Base-by-base conservation (phyloP, 2,329 filamentous ascomycete species). In the Coleophoma cylindrospora region DNA sequence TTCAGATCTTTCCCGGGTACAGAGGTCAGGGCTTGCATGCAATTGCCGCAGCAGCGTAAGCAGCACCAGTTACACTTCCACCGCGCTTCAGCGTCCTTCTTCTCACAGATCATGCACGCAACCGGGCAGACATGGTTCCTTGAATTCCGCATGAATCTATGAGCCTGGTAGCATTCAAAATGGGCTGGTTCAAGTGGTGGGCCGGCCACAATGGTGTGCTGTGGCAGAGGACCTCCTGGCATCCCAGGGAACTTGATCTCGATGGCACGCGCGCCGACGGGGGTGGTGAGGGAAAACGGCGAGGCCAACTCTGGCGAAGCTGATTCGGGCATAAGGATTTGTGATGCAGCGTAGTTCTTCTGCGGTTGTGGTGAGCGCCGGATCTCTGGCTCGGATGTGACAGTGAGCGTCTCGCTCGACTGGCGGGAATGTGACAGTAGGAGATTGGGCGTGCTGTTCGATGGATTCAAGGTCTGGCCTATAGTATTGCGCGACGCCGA, bases 21-120 rank as follows among this genome's bases (percentile, higher is more conserved):
- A 2, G 50, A 55, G 21, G 50, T 44, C 34, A 66, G 49, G 12
- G 56, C 48, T 43, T 61, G 49, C 58, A 64, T 62, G 50, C 64
- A 67, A 32, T 41, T 50, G n/a, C 51, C 56, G 50, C 64, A 67
- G 17, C 59, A 56, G 41, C 63, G 59, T 33, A 67, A 44, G 48
- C 60, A 65, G 43, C 64, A 67, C 64, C 64, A 67, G 19, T 56
- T 57, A 44, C 64, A 67, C 40, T 54, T 56, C 59, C 59, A 66
- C 17, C 61, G 49, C 15, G 44, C 54, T 32, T 64, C 59, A 2
- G 49, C 53, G 40, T 67, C 64, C 32, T 53, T 54, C 41, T 53
- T 60, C 27, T 55, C 48, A 51, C 64, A 67, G 7, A 65, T 50
- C 63, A 62, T 62, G 47, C 64, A 67, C 9, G 53, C 58, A n/a